Evolutionary conservation across 331 rosid species (phyloP).

Genomic region (Rhamnella rubrinervis): DNA sequence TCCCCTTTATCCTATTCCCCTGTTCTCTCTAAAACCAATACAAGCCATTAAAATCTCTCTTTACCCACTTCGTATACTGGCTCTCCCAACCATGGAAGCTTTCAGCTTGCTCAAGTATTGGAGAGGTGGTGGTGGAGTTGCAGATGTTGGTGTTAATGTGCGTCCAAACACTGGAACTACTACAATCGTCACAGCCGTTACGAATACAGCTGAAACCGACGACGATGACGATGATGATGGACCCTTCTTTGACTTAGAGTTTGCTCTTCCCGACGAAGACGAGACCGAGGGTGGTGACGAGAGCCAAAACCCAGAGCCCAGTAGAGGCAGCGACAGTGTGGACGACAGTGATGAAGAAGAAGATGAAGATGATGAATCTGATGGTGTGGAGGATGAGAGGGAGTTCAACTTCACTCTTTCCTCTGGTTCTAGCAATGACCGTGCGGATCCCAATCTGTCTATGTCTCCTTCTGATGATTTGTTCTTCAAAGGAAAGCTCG

Average conservation of each 20-base stretch:
- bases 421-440: constrained; percentile 63
- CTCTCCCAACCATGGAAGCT: constrained; percentile 99
- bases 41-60: constrained; percentile 6
- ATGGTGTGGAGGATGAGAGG: constrained; percentile 33
- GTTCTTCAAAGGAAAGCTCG: constrained; percentile 72
- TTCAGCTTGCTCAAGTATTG: constrained; percentile 93
- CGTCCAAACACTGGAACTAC: constrained; percentile 20
- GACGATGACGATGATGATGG: constrained; percentile 61
- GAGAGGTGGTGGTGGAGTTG: constrained; percentile 47
- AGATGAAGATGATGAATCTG: constrained; percentile 12
- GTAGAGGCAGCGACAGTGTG: constrained; percentile 4
- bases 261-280: constrained; percentile 65
- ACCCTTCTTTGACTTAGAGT: constrained; percentile 91
- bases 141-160: neutral
- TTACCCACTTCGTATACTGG: constrained; percentile 60
- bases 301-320: neutral
- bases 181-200: constrained; percentile 43
- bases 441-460: constrained; percentile 52
- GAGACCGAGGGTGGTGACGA: constrained; percentile 24
- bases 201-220: constrained; percentile 30
- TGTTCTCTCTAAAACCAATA: neutral
- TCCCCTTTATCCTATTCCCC: neutral
- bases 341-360: constrained; percentile 20
- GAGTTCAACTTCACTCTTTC: constrained; percentile 81
- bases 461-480: constrained; percentile 71